Evolutionary conservation across 257 asterid species (phyloP), one percentile per base, ranked within the genome.

Genomic region (Salvia miltiorrhiza): DNA sequence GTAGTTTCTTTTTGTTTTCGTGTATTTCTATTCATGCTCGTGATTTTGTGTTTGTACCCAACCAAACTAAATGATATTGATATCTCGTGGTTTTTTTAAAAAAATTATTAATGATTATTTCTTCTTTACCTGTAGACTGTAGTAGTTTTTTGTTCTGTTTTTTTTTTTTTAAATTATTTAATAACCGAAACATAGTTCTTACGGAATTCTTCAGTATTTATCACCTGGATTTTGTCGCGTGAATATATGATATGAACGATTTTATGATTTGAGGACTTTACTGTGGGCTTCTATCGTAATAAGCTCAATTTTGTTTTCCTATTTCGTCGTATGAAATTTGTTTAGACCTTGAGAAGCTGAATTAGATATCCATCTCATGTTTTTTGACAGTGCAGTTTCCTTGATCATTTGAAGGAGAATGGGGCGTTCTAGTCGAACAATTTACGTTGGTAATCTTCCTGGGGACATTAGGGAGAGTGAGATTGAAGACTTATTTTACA

Each of bases 401-500:
- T 26, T 41, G 9, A 26, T 20, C 23, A 24, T 41, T 55, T 41
- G 5, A 28, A 54, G 57, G 65, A 82, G 77, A 50, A 67, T 67
- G 95, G 85, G 88, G 10, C 87, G 83, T 14, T 71, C 71, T 50
- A 86, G 88, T 77, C 81, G 84, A 49, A 88, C 90, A 13, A 76
- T 88, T 57, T 86, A 85, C 65, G 89, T 87, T 9, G 95, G 95
- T 5, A 87, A 87, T 73, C 95, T 87, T 69, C 95, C 95, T 44
- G 91, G 85, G 26, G 89, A 87, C 63, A 78, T 83, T 32, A 86
- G 87, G 23, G 90, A 87, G 80, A 83, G 84, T 3, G 91, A 87
- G 72, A 87, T 87, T 14, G 95, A 87, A 70, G 89, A 85, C 76
- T 63, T 88, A 80, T 88, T 85, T 80, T 77, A 77, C 83, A 88